Evolutionary conservation across 305 asterid genomes (phyloP).

Genomic region (Fraxinus floribunda): DNA sequence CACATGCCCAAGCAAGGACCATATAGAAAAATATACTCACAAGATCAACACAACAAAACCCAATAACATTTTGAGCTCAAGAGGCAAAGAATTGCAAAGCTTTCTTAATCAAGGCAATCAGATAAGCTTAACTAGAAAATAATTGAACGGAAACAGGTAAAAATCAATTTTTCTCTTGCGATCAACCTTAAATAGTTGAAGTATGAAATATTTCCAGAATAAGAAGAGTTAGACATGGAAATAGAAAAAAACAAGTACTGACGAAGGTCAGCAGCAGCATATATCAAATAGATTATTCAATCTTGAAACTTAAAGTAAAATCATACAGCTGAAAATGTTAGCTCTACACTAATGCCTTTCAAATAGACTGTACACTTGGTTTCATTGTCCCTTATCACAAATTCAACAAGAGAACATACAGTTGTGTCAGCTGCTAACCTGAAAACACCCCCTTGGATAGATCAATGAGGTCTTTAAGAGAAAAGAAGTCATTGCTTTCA

Average conservation of each 20-base stretch:
- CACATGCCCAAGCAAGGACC: background rate
- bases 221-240: background rate
- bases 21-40: background rate
- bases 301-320: background rate
- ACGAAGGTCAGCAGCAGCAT: background rate
- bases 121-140: background rate
- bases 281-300: background rate
- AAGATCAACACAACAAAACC: background rate
- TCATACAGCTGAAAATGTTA: background rate
- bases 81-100: background rate
- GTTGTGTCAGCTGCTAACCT: conserved; percentile 47
- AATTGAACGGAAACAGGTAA: background rate
- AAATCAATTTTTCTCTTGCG: background rate
- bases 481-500: conserved; percentile 86
- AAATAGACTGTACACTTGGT: background rate
- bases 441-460: conserved; percentile 92
- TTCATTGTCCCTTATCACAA: conserved; percentile 15
- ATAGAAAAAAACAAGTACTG: background rate
- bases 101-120: background rate
- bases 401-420: conserved; percentile 7
- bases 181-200: background rate
- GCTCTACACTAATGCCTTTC: background rate
- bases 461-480: conserved; percentile 83
- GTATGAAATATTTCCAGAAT: background rate
- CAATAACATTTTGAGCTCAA: background rate